phyloP scores from a whole-genome alignment of 371 early-diverging fungal genomes.

The Mucor plumbeus region DNA sequence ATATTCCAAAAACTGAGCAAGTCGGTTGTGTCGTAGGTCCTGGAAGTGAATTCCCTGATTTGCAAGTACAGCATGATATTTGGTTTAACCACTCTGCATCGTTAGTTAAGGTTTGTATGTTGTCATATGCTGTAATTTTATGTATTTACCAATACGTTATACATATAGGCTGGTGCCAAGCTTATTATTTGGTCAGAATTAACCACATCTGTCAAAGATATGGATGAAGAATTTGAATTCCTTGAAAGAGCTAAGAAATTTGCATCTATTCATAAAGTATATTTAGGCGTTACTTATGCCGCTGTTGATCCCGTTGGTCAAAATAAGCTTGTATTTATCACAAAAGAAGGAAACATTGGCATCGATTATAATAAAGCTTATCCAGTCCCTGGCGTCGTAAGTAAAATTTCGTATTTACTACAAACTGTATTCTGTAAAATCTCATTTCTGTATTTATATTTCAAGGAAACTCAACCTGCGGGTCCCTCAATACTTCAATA shows the following conservation, averaged over 20 bases:
- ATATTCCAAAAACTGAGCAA: slow-evolving; percentile 33
- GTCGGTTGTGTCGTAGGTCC: slow-evolving; percentile 47
- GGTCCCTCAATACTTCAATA: slow-evolving; percentile 53
- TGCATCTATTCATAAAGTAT: slow-evolving; percentile 42
- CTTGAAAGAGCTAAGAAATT: slow-evolving; percentile 34
- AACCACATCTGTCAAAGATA: slow-evolving; percentile 24
- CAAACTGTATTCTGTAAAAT: neutral
- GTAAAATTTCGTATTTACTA: neutral
- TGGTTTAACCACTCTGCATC: slow-evolving; percentile 37
- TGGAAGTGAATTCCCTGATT: slow-evolving; percentile 13
- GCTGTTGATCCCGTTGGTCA: slow-evolving; percentile 26
- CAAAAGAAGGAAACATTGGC: slow-evolving; percentile 49
- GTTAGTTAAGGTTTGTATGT: slow-evolving; percentile 25
- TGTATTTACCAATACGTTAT: neutral
- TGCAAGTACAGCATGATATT: slow-evolving; percentile 23
- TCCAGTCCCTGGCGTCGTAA: slow-evolving; percentile 57
- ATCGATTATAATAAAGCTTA: slow-evolving; percentile 60
- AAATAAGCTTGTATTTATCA: slow-evolving; percentile 56
- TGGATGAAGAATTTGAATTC: slow-evolving; percentile 31
- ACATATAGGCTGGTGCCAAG: slow-evolving; percentile 43
- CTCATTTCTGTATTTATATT: neutral
- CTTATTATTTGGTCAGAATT: slow-evolving; percentile 58
- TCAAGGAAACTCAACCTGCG: slow-evolving; percentile 39
- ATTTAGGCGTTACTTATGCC: slow-evolving; percentile 49
- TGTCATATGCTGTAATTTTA: neutral